Evolutionary conservation across 2,329 filamentous ascomycete species (phyloP), one percentile per base, ranked within the genome.

Genomic region (Biscogniauxia mediterranea): DNA sequence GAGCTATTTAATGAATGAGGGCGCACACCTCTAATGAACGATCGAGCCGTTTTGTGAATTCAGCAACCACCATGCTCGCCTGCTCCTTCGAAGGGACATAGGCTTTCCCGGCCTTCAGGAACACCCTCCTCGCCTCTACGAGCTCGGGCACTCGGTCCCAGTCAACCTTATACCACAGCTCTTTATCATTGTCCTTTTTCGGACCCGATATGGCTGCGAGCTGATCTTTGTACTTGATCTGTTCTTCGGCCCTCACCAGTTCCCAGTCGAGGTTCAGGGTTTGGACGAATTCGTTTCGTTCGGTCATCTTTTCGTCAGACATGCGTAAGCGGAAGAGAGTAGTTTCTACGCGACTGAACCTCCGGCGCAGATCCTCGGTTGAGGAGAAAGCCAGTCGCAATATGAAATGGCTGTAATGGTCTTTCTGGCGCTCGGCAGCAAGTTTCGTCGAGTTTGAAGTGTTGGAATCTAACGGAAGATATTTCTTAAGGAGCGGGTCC

Each of bases 401-500:
- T 64, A 98, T 99, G 75, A 97, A 99, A 76, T 99, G 95, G 59
- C 91, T 95, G 78, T 98, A 99, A 77, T 99, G 95, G 70, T 99
- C 95, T 74, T 95, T 96, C 75, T 94, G 91, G 26, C 94, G 85
- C 78, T 99, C 92, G 38, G 85, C 78, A 23, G 85, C 83, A 15
- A 94, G 78, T 70, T 80, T 84, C 66, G 75, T 78, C 52, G 76
- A 73, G 2, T 64, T 60, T 52, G 72, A 70, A 11, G 72, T 54
- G 52, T 74, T 74, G 2, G 69, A 65, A 54, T 72, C 63, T 42
- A 73, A 69, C 20, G 70, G 65, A 7, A 75, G 68, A 62, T 73
- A 75, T 78, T 97, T 97, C 62, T 93, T 87, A 56, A 98, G 85
- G 52, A 97, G 85, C 7, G 91, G 89, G 73, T 88, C 89, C 85